phyloP scores from a whole-genome alignment of 257 asterid genomes.

The Fraxinus pennsylvanica region DNA sequence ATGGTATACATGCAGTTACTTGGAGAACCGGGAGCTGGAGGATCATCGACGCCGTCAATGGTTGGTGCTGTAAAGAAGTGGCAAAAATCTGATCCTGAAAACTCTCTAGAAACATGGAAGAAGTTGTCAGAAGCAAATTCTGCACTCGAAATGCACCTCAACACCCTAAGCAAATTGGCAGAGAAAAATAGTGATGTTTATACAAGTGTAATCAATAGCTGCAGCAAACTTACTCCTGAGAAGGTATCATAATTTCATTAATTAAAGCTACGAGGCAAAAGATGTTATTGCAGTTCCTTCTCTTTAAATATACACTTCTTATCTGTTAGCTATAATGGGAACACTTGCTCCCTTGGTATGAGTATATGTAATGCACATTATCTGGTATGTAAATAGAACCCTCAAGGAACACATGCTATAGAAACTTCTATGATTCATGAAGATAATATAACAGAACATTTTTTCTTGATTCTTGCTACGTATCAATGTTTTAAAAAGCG shows the following conservation, averaged over 20 bases:
- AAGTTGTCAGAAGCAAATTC: slow-evolving; percentile 77
- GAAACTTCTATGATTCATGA: background rate
- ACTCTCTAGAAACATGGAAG: slow-evolving; percentile 76
- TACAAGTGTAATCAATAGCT: slow-evolving; percentile 47
- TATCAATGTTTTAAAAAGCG: no score
- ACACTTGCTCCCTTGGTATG: background rate
- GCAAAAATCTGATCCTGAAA: slow-evolving; percentile 90
- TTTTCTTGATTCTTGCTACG: background rate
- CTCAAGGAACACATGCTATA: background rate
- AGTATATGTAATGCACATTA: background rate
- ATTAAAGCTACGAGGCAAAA: slow-evolving; percentile 16
- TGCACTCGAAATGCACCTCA: slow-evolving; percentile 71
- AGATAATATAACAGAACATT: background rate
- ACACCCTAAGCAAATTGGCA: slow-evolving; percentile 61
- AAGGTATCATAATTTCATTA: slow-evolving; percentile 48
- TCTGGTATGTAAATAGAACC: background rate
- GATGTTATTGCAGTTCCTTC: background rate
- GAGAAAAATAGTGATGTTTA: slow-evolving; percentile 55
- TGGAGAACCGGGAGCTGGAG: slow-evolving; percentile 99
- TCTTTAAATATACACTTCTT: slow-evolving; percentile 10
- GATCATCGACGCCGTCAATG: slow-evolving; percentile 98
- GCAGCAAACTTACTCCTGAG: slow-evolving; percentile 64
- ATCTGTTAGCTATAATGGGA: background rate
- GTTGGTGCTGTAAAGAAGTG: slow-evolving; percentile 98
- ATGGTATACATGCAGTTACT: slow-evolving; percentile 59